Percentiles rank a stretch among this genome's conserved stretches.
These are phyloP conservation scores for Scheffersomyces lignosus DNA, from an alignment of 805 yeast genomes.

Conservation along the genomic window DNA sequence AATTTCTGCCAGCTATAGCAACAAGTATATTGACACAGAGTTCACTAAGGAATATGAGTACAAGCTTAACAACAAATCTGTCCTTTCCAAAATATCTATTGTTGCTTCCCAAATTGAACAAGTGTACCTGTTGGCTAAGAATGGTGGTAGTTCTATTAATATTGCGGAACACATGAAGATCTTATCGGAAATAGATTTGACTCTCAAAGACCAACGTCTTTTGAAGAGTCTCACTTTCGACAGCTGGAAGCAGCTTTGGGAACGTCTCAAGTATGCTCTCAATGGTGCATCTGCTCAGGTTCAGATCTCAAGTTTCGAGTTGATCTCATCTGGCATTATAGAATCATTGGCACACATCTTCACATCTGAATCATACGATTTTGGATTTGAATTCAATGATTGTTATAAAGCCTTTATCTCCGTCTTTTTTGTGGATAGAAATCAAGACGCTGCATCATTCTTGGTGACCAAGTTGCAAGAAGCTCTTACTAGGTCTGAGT, in stretches of 20 bases:
- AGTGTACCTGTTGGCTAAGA: constrained; percentile 20
- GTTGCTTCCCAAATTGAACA: constrained; percentile 27
- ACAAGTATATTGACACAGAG: constrained; percentile 31
- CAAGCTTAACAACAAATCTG: constrained; percentile 14
- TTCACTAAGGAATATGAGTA: constrained; percentile 27
- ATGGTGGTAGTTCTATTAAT: constrained; percentile 10
- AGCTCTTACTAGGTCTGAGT: constrained; percentile 69
- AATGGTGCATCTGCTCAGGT: constrained; percentile 9
- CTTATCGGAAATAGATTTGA: constrained; percentile 12
- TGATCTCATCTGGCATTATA: constrained; percentile 67
- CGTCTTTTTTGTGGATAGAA: constrained; percentile 32
- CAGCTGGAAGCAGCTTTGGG: constrained; percentile 29
- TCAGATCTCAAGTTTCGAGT: constrained; percentile 69
- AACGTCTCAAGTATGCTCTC: constrained; percentile 15
- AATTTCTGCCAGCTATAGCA: constrained; percentile 15
- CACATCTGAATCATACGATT: constrained; percentile 12
- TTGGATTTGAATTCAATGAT: constrained; percentile 25
- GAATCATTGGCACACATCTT: constrained; percentile 41
- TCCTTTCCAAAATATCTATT: constrained; percentile 14
- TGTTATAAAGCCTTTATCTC: constrained; percentile 47
- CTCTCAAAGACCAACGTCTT: constrained; percentile 5
- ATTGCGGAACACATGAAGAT: constrained; percentile 17
- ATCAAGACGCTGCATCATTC: constrained; percentile 27
- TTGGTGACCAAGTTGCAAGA: constrained; percentile 67
- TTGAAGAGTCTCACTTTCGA: constrained; percentile 30